Evolutionary conservation across 805 yeast species (phyloP), one percentile per base, ranked within the genome.

Genomic region (Ogataea pilisensis): DNA sequence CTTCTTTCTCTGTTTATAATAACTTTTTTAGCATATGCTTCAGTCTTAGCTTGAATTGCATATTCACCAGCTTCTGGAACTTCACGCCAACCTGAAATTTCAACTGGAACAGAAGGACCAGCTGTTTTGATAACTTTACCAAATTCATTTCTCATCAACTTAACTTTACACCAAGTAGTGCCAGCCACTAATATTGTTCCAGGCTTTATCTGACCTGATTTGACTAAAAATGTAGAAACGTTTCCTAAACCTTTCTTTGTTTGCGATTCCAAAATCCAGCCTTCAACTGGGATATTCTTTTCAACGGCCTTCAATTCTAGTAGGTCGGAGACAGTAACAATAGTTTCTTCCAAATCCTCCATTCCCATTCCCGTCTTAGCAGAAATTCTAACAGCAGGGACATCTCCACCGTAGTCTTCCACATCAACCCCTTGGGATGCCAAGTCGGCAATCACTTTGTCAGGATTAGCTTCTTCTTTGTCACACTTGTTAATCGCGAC

Each of bases 401-500:
- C 82, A 31, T 93, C 98, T 39, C 99, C 99, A 42, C 99, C 99
- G 55, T 83, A 86, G 47, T 84, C 90, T 57, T 93, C 99, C 22
- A 87, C 82, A 44, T 85, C 91, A 12, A 93, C 79, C 4, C 80
- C 96, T 43, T 85, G 69, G 0, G 75, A 67, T 1, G 95, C 78
- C 42, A 93, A 69, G 58, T 90, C 98, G 3, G 80, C 75, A 39
- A 83, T 72, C 2, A 89, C 95, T 53, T 75, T 80, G 20, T 85
- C 89, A 1, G 88, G 73, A 36, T 87, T 77, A 6, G 82, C 78
- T 24, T 81, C 85, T 5, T 80, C 82, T 53, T 81, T 83, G 58
- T 91, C 99, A 51, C 95, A 84, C 61, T 93, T 93, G 51, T 93
- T 91, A 30, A 93, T 76, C 1, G 98, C 99, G 9, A 93, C 95